Evolutionary conservation across 1,284 basidiomycete genomes (phyloP).

Genomic region (Ganoderma sp.): DNA sequence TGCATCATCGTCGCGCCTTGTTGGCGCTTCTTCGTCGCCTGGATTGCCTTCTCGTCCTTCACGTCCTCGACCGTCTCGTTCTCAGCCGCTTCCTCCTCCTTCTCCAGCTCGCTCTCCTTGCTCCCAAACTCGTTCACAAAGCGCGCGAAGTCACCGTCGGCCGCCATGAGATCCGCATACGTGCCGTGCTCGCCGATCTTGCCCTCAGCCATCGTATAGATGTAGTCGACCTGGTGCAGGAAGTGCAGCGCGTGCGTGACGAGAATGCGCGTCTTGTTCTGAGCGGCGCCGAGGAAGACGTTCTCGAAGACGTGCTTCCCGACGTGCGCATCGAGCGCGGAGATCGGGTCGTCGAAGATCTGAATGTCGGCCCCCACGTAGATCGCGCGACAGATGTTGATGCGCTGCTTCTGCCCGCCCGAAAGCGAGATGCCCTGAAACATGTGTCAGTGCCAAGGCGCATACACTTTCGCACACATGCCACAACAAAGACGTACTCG

Average conservation of each 20-base stretch:
- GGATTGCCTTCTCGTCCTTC: constrained; percentile 39
- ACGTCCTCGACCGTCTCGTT: constrained; percentile 33
- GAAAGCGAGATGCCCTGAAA: constrained; percentile 76
- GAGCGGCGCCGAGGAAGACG: constrained; percentile 67
- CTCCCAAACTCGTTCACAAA: constrained; percentile 74
- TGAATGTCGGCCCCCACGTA: constrained; percentile 88
- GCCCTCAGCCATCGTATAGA: constrained; percentile 75
- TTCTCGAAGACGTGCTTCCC: constrained; percentile 88
- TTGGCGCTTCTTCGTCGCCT: constrained; percentile 42
- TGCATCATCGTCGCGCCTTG: constrained; percentile 64
- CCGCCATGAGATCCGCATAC: constrained; percentile 69
- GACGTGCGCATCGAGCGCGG: constrained; percentile 86
- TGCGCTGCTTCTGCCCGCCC: constrained; percentile 81
- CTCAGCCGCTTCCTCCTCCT: constrained; percentile 42
- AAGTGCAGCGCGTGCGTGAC: constrained; percentile 87
- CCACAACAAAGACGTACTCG: constrained; percentile 48
- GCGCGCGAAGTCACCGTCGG: constrained; percentile 71
- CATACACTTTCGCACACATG: neutral
- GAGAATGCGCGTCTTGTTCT: constrained; percentile 80
- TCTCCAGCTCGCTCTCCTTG: constrained; percentile 47
- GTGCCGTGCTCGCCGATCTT: constrained; percentile 79
- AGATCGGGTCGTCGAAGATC: constrained; percentile 84
- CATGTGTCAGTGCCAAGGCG: neutral
- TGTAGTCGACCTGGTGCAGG: constrained; percentile 78
- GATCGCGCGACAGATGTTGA: constrained; percentile 83